Percentiles rank a stretch among this genome's conserved stretches.
These are phyloP conservation scores for Thraustochytrium striatum DNA, from an alignment of 352 stramenopile genomes.

Conservation along the genomic window DNA sequence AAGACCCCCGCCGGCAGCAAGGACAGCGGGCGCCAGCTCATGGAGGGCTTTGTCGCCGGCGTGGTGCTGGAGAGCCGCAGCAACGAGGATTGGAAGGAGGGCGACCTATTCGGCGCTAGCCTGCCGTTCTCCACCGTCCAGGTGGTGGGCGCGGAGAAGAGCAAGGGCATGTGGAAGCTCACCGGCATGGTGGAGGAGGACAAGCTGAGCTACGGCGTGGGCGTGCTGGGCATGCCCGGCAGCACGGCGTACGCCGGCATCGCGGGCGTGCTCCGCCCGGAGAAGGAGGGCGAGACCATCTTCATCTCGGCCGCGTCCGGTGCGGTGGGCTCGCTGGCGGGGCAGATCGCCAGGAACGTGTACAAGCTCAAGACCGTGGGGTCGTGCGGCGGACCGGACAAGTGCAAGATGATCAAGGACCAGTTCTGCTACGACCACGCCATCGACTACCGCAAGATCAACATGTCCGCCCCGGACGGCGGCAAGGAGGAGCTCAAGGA, in stretches of 20 bases:
- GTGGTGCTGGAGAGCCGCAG: conserved; percentile 37
- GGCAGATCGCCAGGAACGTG: conserved; percentile 56
- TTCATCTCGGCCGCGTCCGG: conserved; percentile 54
- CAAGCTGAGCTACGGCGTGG: conserved; percentile 31
- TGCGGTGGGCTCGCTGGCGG: conserved; percentile 52
- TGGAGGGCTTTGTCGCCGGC: conserved; percentile 42
- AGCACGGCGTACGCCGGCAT: conserved; percentile 56
- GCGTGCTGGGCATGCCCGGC: too few species aligned
- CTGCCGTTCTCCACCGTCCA: conserved; percentile 49
- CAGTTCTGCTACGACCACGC: conserved; percentile 52
- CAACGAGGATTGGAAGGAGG: conserved; percentile 25
- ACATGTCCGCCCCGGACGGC: background rate
- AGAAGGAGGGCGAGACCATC: conserved; percentile 52
- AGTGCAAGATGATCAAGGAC: conserved; percentile 54
- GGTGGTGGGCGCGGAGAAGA: background rate
- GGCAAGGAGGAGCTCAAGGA: conserved; percentile 24
- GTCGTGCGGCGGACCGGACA: conserved; percentile 49
- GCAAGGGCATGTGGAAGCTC: conserved; percentile 27
- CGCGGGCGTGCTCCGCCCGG: conserved; percentile 40
- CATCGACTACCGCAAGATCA: conserved; percentile 55
- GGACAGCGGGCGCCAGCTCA: conserved; percentile 1
- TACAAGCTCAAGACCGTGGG: conserved; percentile 54
- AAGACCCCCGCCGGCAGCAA: background rate
- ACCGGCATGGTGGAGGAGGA: conserved; percentile 20
- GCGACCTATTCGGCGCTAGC: conserved; percentile 42